These are phyloP conservation scores for Fusarium circinatum DNA, from an alignment of 2,329 filamentous ascomycete species.

Conservation along the genomic window DNA sequence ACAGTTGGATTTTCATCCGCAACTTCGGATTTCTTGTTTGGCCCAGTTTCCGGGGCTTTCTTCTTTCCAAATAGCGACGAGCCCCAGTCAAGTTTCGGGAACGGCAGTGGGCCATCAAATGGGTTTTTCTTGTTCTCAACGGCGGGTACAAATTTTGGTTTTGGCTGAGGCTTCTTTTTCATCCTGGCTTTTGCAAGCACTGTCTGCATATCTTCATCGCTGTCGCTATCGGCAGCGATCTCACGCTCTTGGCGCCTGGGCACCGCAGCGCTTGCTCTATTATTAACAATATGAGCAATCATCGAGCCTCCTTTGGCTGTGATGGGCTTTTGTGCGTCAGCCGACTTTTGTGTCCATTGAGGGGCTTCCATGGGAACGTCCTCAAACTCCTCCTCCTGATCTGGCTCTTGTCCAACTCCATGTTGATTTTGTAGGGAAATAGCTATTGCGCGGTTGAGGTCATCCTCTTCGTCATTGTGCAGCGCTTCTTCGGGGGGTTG, in stretches of 20 bases:
- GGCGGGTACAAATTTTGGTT: conserved; percentile 51
- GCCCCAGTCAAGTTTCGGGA: conserved; percentile 83
- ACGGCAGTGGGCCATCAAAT: conserved; percentile 85
- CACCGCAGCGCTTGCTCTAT: conserved; percentile 72
- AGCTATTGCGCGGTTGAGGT: conserved; percentile 83
- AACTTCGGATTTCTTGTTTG: conserved; percentile 26
- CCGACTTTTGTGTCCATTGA: conserved; percentile 67
- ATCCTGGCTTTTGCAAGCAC: conserved; percentile 78
- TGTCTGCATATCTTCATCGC: conserved; percentile 82
- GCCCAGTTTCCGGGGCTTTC: conserved; percentile 30
- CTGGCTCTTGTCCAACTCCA: conserved; percentile 49
- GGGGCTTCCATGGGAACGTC: conserved; percentile 59
- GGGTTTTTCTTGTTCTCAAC: conserved; percentile 68
- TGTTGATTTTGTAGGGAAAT: conserved; percentile 81
- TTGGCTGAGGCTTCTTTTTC: conserved; percentile 59
- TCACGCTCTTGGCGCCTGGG: conserved; percentile 50
- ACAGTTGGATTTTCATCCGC: conserved; percentile 12
- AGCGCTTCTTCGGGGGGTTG: conserved; percentile 52
- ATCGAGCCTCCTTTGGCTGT: conserved; percentile 64
- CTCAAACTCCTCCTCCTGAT: conserved; percentile 59
- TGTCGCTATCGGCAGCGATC: conserved; percentile 66
- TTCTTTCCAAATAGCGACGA: conserved; percentile 67
- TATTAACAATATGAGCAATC: conserved; percentile 80
- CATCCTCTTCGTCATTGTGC: conserved; percentile 60
- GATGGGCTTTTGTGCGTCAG: conserved; percentile 61